Evolutionary conservation across 176 grass and related monocot species (phyloP).

Genomic region (Musa acuminata): DNA sequence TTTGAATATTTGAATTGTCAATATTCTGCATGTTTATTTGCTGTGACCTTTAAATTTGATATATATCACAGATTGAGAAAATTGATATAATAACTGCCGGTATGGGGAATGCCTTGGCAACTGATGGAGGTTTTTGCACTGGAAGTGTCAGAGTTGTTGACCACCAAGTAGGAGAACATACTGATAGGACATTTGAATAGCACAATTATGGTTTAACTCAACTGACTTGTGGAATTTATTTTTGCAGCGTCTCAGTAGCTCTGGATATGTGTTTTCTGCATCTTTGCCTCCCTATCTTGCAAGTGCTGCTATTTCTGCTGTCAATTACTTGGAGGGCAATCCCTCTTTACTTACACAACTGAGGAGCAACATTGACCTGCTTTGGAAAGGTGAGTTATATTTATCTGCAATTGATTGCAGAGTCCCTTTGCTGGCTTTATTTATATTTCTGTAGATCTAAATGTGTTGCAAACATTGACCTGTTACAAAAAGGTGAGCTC

Average conservation of each 20-base stretch:
- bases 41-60: conserved; percentile 16
- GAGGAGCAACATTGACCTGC: conserved; percentile 51
- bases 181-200: conserved; percentile 7
- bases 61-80: conserved; percentile 69
- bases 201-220: conserved; percentile 16
- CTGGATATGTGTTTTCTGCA: conserved; percentile 92
- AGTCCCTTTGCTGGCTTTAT: too few relatives aligned
- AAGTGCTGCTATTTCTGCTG: conserved; percentile 74
- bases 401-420: neutral
- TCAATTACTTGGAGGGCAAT: conserved; percentile 78
- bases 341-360: conserved; percentile 56
- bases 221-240: conserved; percentile 17
- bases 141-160: conserved; percentile 92
- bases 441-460: too few relatives aligned
- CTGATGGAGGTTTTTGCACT: conserved; percentile 91
- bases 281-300: conserved; percentile 95
- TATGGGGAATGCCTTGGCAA: conserved; percentile 94
- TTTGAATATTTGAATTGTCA: neutral
- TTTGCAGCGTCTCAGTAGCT: conserved; percentile 78
- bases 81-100: conserved; percentile 97
- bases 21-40: conserved; percentile 4
- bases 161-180: conserved; percentile 65
- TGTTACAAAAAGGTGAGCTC: too few relatives aligned
- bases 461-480: too few relatives aligned
- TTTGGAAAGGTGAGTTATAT: conserved; percentile 44